Evolutionary conservation across 2,329 filamentous ascomycete species (phyloP).

Genomic region (Curvularia sp.): DNA sequence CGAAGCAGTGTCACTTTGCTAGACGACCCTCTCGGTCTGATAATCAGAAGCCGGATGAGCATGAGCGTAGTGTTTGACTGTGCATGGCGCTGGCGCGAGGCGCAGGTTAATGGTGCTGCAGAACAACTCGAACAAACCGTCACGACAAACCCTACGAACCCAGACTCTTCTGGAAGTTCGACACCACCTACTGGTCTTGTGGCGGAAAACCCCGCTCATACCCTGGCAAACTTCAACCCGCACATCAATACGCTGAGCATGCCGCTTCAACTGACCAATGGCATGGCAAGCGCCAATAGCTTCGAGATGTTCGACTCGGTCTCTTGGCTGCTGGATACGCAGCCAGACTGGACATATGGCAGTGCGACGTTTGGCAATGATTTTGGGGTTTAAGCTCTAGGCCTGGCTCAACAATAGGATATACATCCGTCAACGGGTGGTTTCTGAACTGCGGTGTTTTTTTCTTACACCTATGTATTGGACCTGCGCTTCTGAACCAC

Average conservation of each 20-base stretch:
- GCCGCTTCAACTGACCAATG: conserved; percentile 68
- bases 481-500: background rate
- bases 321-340: conserved; percentile 92
- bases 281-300: conserved; percentile 51
- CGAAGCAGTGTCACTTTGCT: conserved; percentile 49
- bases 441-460: no score
- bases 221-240: conserved; percentile 47
- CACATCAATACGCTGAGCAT: conserved; percentile 53
- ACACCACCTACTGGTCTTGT: conserved; percentile 60
- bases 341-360: conserved; percentile 47
- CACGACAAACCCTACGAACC: conserved; percentile 87
- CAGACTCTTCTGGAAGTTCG: conserved; percentile 72
- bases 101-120: conserved; percentile 55
- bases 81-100: conserved; percentile 86
- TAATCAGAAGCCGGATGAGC: conserved; percentile 83
- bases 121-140: conserved; percentile 66
- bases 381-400: conserved; percentile 31
- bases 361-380: conserved; percentile 40
- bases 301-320: conserved; percentile 85
- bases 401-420: background rate
- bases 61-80: conserved; percentile 87
- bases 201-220: conserved; percentile 45
- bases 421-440: no score
- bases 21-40: conserved; percentile 77
- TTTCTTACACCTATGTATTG: no score